Evolutionary conservation across 371 early-diverging fungal genomes (phyloP).

Genomic region (Chytridium lagenaria): DNA sequence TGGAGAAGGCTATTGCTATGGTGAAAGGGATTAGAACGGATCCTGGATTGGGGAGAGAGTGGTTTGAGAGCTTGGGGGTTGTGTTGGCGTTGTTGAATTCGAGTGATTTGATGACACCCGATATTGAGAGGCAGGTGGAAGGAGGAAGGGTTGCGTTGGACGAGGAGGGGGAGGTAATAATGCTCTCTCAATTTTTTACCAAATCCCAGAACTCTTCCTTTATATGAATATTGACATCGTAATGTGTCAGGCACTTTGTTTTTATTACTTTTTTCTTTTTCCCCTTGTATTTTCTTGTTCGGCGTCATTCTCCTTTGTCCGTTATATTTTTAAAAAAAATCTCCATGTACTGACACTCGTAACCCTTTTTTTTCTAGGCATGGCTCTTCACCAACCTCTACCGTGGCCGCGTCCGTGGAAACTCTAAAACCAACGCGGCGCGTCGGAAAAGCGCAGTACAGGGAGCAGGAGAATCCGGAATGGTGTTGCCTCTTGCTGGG

Average conservation of each 20-base stretch:
- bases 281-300: no score
- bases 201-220: no score
- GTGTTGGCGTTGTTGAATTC: constrained; percentile 45
- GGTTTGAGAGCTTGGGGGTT: constrained; percentile 38
- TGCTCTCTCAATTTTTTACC: no score
- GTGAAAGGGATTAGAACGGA: constrained; percentile 43
- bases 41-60: constrained; percentile 39
- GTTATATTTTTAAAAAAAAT: no score
- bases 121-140: constrained; percentile 50
- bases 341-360: no score
- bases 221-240: no score
- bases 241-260: no score
- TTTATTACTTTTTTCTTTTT: no score
- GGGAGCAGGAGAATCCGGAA: neutral
- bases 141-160: constrained; percentile 45
- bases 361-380: constrained; percentile 4
- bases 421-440: neutral
- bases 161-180: constrained; percentile 52
- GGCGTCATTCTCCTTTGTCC: no score
- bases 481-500: neutral
- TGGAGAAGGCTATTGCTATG: constrained; percentile 54
- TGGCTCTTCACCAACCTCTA: constrained; percentile 27
- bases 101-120: constrained; percentile 53
- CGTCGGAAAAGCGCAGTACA: neutral
- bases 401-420: constrained; percentile 17